Evolutionary conservation across 768 basidiomycete genomes (phyloP).

Genomic region (Leccinum truebloodii): DNA sequence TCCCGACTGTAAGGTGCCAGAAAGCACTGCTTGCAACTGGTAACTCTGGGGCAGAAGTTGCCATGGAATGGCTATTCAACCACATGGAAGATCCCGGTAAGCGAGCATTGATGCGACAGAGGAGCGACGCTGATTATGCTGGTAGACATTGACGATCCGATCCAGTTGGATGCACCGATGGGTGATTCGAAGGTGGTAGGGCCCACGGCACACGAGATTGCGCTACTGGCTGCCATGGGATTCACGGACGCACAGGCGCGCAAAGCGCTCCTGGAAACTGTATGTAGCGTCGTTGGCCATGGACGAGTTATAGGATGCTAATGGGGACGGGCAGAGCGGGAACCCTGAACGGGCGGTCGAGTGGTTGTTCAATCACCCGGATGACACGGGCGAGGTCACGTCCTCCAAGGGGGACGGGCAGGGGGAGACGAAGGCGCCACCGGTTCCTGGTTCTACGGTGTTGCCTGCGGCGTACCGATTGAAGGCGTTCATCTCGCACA

Average conservation of each 20-base stretch:
- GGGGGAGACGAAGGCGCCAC: conserved; percentile 13
- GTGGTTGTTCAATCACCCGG: conserved; percentile 95
- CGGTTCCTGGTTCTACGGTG: conserved; percentile 50
- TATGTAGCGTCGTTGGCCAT: conserved; percentile 37
- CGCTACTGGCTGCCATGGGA: conserved; percentile 87
- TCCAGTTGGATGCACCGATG: conserved; percentile 35
- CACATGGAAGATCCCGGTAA: conserved; percentile 94
- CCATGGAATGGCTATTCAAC: conserved; percentile 94
- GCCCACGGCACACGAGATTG: conserved; percentile 68
- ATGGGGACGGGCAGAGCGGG: conserved; percentile 49
- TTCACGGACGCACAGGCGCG: conserved; percentile 80
- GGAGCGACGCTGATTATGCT: background rate
- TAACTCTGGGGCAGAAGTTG: conserved; percentile 67
- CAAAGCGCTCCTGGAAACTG: conserved; percentile 87
- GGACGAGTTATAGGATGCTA: background rate
- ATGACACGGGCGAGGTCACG: conserved; percentile 71
- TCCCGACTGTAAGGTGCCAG: conserved; percentile 81
- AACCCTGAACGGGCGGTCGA: conserved; percentile 87
- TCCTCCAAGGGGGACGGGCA: conserved; percentile 25
- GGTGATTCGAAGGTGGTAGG: conserved; percentile 41
- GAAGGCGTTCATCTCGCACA: conserved; percentile 96
- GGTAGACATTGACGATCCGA: conserved; percentile 84
- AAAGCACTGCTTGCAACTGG: conserved; percentile 91
- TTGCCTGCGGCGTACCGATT: conserved; percentile 80
- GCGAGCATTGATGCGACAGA: conserved; percentile 7